These are phyloP conservation scores for Coemansia furcata DNA, from an alignment of 192 early-diverging fungal species.

Conservation along the genomic window DNA sequence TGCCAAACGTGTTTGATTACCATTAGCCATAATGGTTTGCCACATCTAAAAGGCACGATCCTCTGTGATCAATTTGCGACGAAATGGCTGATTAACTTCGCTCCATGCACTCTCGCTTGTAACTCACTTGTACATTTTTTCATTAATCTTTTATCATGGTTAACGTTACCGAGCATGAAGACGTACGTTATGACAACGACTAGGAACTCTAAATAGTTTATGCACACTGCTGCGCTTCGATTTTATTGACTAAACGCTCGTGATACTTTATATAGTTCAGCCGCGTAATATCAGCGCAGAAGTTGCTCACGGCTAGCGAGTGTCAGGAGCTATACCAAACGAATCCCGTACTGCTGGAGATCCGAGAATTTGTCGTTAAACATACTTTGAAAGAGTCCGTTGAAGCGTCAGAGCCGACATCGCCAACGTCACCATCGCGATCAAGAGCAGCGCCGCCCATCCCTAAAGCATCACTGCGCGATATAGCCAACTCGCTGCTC, in stretches of 20 bases:
- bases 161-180: background rate
- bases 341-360: slow-evolving; percentile 15
- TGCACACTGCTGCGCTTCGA: background rate
- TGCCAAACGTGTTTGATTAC: background rate
- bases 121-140: background rate
- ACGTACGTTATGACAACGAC: background rate
- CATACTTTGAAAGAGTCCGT: background rate
- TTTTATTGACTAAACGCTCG: background rate
- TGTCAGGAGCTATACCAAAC: slow-evolving; percentile 23
- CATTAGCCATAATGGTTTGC: background rate
- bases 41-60: background rate
- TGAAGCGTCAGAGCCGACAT: background rate
- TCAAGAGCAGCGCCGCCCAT: background rate
- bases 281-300: background rate
- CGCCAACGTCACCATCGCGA: background rate
- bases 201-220: background rate
- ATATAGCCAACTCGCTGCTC: slow-evolving; percentile 31
- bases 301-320: slow-evolving; percentile 4
- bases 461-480: slow-evolving; percentile 21
- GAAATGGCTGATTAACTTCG: background rate
- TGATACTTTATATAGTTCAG: slow-evolving; percentile 4
- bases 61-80: background rate
- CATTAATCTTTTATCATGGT: background rate
- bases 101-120: background rate
- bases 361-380: slow-evolving; percentile 34